Percentiles rank a stretch among this genome's conserved stretches.
Conservation (phyloP, 257 asterid genomes). For the Petunia secreta region DNA sequence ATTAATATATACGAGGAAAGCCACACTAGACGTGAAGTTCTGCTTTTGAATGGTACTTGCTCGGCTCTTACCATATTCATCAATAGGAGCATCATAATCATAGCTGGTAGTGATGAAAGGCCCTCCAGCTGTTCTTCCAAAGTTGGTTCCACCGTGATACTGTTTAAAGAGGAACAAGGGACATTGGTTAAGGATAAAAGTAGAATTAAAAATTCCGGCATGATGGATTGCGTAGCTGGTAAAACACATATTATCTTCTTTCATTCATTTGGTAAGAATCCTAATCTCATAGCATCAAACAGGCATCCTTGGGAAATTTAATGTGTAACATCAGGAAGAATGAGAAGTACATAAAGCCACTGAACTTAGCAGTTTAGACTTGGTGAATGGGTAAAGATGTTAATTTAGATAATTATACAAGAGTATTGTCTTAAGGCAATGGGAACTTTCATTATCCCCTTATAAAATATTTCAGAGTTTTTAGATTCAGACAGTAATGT, state of each 20-base stretch:
- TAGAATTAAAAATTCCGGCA: background rate
- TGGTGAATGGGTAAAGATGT: constrained; percentile 16
- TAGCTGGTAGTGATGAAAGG: constrained; percentile 96
- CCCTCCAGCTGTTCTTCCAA: constrained; percentile 97
- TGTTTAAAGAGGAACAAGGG: constrained; percentile 31
- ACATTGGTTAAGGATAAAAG: background rate
- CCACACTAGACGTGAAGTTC: background rate
- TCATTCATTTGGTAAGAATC: too few relatives aligned
- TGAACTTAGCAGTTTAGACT: background rate
- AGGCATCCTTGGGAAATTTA: background rate
- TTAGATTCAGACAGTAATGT: background rate
- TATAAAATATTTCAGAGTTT: background rate
- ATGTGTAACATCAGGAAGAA: background rate
- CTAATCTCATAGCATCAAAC: background rate
- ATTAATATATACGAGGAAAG: constrained; percentile 14
- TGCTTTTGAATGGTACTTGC: background rate
- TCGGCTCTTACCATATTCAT: constrained; percentile 78
- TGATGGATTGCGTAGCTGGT: background rate
- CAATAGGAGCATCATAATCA: constrained; percentile 98
- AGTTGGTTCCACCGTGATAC: constrained; percentile 99
- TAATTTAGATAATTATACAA: background rate
- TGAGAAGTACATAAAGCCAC: background rate
- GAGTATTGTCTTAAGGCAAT: background rate
- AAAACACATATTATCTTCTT: background rate
- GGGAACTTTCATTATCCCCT: background rate